Evolutionary conservation across 495 filamentous ascomycete genomes (phyloP).

Genomic region (Durotheca rogersii): DNA sequence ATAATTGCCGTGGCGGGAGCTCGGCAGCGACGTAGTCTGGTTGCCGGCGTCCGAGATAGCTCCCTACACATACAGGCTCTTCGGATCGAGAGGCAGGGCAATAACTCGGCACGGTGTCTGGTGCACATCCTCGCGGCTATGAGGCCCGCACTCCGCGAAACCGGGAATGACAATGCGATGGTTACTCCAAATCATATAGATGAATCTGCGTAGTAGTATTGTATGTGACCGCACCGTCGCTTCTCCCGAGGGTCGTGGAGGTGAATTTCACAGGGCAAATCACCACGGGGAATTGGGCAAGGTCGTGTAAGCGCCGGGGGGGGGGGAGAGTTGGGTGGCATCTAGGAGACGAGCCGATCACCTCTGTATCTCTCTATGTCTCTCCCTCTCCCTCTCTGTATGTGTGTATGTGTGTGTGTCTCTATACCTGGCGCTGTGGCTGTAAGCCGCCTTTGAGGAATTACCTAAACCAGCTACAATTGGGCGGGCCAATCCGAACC

Average conservation of each 20-base stretch:
- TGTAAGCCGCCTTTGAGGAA: too few species aligned
- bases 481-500: constrained; percentile 9
- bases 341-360: too few species aligned
- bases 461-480: constrained; percentile 1
- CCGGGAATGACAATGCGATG: constrained; percentile 2
- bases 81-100: constrained; percentile 5
- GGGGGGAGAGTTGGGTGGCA: too few species aligned
- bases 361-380: too few species aligned
- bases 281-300: too few species aligned
- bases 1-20: constrained; percentile 23
- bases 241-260: too few species aligned
- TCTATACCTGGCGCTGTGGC: too few species aligned
- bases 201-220: neutral
- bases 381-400: neutral
- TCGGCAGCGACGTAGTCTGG: constrained; percentile 10
- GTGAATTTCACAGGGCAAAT: too few species aligned
- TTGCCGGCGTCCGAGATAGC: constrained; percentile 3
- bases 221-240: too few species aligned
- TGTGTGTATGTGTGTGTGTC: too few species aligned
- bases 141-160: constrained; percentile 28
- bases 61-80: too few species aligned
- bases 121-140: constrained; percentile 14
- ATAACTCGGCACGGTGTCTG: constrained; percentile 13
- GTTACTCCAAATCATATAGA: constrained; percentile 2
- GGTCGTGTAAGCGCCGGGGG: too few species aligned